Evolutionary conservation across 441 rosid genomes (phyloP).

Genomic region (Populus tomentosa): DNA sequence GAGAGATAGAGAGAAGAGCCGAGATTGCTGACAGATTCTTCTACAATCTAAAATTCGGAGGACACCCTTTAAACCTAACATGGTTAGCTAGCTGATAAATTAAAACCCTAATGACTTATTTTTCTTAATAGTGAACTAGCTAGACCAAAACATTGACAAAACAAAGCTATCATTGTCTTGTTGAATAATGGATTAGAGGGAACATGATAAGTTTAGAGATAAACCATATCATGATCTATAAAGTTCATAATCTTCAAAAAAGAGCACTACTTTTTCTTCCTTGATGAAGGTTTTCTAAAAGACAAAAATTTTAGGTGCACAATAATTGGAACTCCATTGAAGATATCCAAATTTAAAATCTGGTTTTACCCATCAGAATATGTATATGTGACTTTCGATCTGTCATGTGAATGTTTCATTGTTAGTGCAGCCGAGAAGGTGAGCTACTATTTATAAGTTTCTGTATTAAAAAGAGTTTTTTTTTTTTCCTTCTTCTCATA

Average conservation of each 20-base stretch:
- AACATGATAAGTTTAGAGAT: background rate
- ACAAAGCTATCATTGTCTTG: background rate
- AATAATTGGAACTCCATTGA: background rate
- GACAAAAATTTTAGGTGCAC: background rate
- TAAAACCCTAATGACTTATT: background rate
- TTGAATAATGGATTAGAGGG: background rate
- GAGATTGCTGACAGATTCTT: background rate
- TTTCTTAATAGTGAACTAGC: background rate
- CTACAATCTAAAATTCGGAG: background rate
- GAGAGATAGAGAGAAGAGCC: too few relatives aligned
- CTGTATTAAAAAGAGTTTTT: too few relatives aligned
- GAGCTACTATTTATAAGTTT: background rate
- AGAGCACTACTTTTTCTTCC: background rate
- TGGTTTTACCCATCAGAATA: background rate
- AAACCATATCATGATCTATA: background rate
- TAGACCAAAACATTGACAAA: background rate
- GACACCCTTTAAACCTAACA: background rate
- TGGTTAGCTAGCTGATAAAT: background rate
- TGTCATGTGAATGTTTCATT: too few relatives aligned
- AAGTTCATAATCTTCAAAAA: constrained; percentile 2
- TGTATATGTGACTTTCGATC: too few relatives aligned
- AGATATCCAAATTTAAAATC: background rate
- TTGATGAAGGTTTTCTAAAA: constrained; percentile 7
- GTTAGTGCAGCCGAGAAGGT: background rate
- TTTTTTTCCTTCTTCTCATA: too few relatives aligned